These are phyloP conservation scores for Hypoxylon fragiforme DNA, from an alignment of 495 filamentous ascomycete genomes.

Conservation along the genomic window DNA sequence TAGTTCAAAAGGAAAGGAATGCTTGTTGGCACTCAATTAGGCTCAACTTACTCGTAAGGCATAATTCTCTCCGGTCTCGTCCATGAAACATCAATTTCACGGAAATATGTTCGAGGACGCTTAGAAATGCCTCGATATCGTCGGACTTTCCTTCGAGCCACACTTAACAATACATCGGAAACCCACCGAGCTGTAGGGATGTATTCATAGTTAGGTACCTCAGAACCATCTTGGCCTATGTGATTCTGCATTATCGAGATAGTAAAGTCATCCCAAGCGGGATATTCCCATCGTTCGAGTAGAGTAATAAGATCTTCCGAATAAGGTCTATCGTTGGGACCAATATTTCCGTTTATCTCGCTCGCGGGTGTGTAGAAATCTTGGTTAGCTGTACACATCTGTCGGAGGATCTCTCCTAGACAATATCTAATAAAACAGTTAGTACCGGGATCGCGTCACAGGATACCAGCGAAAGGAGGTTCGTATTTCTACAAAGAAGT, in stretches of 20 bases:
- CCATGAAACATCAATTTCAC: slow-evolving; percentile 7
- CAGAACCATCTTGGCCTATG: not conserved
- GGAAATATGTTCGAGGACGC: not conserved
- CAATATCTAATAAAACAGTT: slow-evolving; percentile 1
- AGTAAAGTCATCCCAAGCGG: not conserved
- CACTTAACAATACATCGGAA: not conserved
- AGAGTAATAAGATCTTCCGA: slow-evolving; percentile 4
- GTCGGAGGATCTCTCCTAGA: not conserved
- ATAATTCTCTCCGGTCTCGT: slow-evolving; percentile 5
- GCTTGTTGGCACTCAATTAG: not conserved
- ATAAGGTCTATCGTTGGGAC: slow-evolving; percentile 4
- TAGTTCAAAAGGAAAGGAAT: not conserved
- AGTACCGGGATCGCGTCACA: not conserved
- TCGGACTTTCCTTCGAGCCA: not conserved
- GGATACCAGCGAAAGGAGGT: not conserved
- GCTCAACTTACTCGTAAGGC: slow-evolving; percentile 6
- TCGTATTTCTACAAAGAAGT: not conserved
- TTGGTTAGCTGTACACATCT: not conserved
- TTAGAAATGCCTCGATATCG: not conserved
- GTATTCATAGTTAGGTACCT: not conserved
- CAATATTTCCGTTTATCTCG: not conserved
- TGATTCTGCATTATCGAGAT: not conserved
- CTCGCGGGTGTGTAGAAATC: not conserved
- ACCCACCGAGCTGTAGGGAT: slow-evolving; percentile 1
- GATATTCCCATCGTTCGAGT: slow-evolving; percentile 2